Base-by-base conservation (phyloP, 2,329 filamentous ascomycete species). In the Arthrobotrys musiformis region DNA sequence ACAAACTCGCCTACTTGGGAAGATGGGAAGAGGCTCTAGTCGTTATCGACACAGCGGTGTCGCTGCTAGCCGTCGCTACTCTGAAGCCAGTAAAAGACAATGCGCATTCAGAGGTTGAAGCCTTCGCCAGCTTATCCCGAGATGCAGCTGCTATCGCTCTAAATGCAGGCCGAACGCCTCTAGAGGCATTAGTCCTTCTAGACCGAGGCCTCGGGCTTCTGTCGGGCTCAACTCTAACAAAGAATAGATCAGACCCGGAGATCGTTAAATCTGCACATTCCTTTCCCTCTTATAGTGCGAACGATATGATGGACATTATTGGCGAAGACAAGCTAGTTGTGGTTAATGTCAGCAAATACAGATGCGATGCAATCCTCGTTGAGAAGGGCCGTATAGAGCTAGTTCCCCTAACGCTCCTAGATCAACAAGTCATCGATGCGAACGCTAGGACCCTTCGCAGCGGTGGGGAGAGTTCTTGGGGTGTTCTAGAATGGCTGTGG, bases 401-500 rank as follows among this genome's bases (percentile, higher is more conserved):
- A 1, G n/a, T 74, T 0, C 26, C 17, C 13, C 22, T 74, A 11
- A 54, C 42, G 1, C 24, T 33, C 1, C 17, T 82, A 5, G 68
- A 24, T 15, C n/a, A n/a, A 1, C 40, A 76, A 15, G 48, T 58
- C 13, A 46, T 73, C 40, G 6, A 54, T 13, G 40, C 11, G 13
- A 66, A 73, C 7, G 9, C 30, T 19, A 40, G 26, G 15, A 37
- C 8, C 17, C 24, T 69, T 15, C 44, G 26, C 6, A 42, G 8
- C 28, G 19, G 48, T 42, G 70, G 42, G 35, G 50, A 11, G 63
- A n/a, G n/a, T 48, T 46, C 9, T 35, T 73, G 60, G 69, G 26
- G 70, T 28, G 63, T 78, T 1, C 77, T 84, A 0, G 79, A 81
- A 19, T 84, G 82, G 81, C 80, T 84, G 0, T 84, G 82, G 82